Conservation (phyloP, 495 filamentous ascomycete genomes). For the Xylaria acuta region DNA sequence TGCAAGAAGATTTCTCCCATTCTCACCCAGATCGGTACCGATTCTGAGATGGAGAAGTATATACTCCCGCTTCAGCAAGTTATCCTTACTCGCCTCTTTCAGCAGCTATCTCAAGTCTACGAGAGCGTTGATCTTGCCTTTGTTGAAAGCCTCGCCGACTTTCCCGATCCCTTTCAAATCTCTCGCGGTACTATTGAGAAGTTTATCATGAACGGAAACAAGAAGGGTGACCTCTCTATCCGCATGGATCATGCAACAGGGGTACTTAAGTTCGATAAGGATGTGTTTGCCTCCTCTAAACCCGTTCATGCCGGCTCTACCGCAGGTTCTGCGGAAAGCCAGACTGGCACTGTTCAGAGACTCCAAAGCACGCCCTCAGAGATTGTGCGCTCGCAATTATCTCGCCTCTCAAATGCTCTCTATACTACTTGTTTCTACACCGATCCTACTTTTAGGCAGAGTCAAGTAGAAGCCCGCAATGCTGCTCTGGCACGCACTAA, state of each 20-base stretch:
- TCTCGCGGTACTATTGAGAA: constrained; percentile 93
- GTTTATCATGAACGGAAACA: constrained; percentile 99
- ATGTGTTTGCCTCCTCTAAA: constrained; percentile 97
- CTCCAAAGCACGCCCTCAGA: constrained; percentile 97
- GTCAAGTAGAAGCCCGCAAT: constrained; percentile 77
- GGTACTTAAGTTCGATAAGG: constrained; percentile 94
- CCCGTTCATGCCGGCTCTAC: constrained; percentile 84
- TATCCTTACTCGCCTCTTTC: constrained; percentile 96
- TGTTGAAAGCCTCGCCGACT: constrained; percentile 91
- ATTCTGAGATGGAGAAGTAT: constrained; percentile 97
- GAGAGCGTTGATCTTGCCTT: constrained; percentile 96
- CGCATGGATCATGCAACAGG: constrained; percentile 94
- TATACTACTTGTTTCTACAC: constrained; percentile 95
- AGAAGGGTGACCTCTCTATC: constrained; percentile 97
- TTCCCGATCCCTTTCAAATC: constrained; percentile 97
- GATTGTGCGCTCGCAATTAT: constrained; percentile 94
- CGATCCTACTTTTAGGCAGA: constrained; percentile 83
- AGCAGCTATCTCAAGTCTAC: constrained; percentile 98
- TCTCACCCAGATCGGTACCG: constrained; percentile 88
- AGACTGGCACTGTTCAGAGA: constrained; percentile 85
- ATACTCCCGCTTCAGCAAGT: constrained; percentile 95
- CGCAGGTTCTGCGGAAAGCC: constrained; percentile 87
- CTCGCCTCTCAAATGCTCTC: constrained; percentile 86
- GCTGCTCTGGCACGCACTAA: constrained; percentile 79
- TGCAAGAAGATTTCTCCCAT: constrained; percentile 99